phyloP scores from a whole-genome alignment of 2,329 filamentous ascomycete species.

The Lecanoromycetidae sp. region DNA sequence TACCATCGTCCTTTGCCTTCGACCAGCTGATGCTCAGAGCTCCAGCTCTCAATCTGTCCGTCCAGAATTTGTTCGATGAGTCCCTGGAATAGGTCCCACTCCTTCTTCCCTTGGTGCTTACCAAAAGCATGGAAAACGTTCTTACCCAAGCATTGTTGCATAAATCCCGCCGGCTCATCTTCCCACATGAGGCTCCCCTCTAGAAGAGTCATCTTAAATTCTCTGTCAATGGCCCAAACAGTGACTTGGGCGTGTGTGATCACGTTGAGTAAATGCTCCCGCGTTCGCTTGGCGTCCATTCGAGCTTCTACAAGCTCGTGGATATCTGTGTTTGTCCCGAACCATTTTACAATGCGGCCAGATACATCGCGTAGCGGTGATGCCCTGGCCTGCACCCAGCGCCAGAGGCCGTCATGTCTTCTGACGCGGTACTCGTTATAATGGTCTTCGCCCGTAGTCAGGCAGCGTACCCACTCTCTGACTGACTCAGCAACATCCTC shows the following conservation, averaged over 20 bases:
- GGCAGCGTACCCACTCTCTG: slow-evolving; percentile 48
- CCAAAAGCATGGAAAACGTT: slow-evolving; percentile 54
- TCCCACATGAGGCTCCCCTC: slow-evolving; percentile 52
- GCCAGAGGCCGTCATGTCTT: slow-evolving; percentile 55
- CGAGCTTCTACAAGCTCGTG: slow-evolving; percentile 61
- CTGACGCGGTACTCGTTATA: slow-evolving; percentile 58
- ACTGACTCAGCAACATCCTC: slow-evolving; percentile 52
- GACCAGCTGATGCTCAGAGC: slow-evolving; percentile 47
- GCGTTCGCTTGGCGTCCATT: slow-evolving; percentile 51
- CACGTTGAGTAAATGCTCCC: slow-evolving; percentile 60
- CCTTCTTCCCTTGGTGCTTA: slow-evolving; percentile 18
- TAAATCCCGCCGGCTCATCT: slow-evolving; percentile 22
- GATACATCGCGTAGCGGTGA: slow-evolving; percentile 55
- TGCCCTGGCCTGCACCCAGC: slow-evolving; percentile 68
- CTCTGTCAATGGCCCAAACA: slow-evolving; percentile 57
- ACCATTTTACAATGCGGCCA: slow-evolving; percentile 65
- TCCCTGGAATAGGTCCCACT: slow-evolving; percentile 35
- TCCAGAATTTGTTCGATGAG: slow-evolving; percentile 53
- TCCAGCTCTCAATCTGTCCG: slow-evolving; percentile 48
- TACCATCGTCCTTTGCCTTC: slow-evolving; percentile 53
- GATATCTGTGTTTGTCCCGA: slow-evolving; percentile 68
- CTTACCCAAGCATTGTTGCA: slow-evolving; percentile 25
- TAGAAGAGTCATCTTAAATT: slow-evolving; percentile 52
- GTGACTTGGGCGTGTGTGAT: slow-evolving; percentile 65
- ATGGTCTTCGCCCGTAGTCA: slow-evolving; percentile 57